A percentile compares a stretch with the other conserved stretches of the same genome.
Conservation (phyloP, 2,329 filamentous ascomycete genomes). For the Beauveria pseudobassiana region DNA sequence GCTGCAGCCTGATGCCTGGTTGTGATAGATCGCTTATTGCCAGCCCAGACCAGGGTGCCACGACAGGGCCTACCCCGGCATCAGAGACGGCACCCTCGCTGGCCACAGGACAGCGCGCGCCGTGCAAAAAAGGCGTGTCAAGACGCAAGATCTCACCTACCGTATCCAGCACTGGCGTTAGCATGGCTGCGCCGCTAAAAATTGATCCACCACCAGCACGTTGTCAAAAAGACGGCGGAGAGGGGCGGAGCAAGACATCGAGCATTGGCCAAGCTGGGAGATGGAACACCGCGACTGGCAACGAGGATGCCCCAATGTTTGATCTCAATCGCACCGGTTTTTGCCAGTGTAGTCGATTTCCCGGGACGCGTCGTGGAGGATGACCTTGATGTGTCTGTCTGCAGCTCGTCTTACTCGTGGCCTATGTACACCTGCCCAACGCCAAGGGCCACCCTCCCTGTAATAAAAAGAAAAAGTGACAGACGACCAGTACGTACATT, state of each 20-base stretch:
- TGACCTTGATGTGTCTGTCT: background rate
- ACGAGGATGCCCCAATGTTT: background rate
- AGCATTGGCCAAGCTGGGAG: background rate
- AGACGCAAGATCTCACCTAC: background rate
- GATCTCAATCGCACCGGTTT: background rate
- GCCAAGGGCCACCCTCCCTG: background rate
- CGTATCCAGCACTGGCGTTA: background rate
- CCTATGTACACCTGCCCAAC: background rate
- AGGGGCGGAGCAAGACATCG: background rate
- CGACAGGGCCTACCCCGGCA: background rate
- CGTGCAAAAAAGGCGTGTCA: background rate
- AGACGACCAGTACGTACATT: background rate
- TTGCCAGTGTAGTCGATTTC: background rate
- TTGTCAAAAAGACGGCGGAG: background rate
- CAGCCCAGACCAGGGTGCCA: background rate
- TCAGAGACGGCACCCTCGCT: background rate
- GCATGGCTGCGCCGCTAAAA: background rate
- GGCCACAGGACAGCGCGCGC: background rate
- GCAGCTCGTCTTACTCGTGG: slow-evolving; percentile 3
- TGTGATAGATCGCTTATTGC: slow-evolving; percentile 10
- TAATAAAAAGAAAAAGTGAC: background rate
- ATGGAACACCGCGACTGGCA: background rate
- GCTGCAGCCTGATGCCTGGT: slow-evolving; percentile 4
- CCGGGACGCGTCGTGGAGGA: background rate
- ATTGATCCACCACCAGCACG: slow-evolving; percentile 1